A percentile compares a stretch with the other conserved stretches of the same genome.
Conservation (phyloP, 352 stramenopile genomes). For the Pythium diclinum region DNA sequence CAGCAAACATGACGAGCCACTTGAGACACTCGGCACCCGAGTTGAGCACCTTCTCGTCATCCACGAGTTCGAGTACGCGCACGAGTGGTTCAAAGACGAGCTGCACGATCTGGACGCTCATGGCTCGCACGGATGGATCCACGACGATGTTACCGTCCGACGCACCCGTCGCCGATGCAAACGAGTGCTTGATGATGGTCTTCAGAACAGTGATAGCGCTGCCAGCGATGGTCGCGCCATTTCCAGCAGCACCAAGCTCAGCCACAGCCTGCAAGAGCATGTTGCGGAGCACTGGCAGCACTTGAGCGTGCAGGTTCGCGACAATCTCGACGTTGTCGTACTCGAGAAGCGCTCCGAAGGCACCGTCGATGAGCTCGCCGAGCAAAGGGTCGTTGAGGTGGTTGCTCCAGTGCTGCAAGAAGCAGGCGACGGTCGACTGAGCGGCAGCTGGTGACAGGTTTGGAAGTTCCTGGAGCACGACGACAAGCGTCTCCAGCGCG, state of each 20-base stretch:
- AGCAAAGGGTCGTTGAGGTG: constrained; percentile 78
- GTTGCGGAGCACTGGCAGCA: constrained; percentile 51
- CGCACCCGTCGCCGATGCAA: constrained; percentile 36
- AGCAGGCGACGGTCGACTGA: constrained; percentile 49
- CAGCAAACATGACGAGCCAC: constrained; percentile 78
- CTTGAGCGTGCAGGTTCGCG: constrained; percentile 55
- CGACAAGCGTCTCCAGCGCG: constrained; percentile 70
- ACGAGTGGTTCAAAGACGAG: constrained; percentile 73
- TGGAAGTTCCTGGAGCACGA: constrained; percentile 61
- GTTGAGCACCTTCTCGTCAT: constrained; percentile 80
- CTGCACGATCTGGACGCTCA: constrained; percentile 65
- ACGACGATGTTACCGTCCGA: constrained; percentile 19
- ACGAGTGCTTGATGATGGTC: constrained; percentile 69
- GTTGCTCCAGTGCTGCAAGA: constrained; percentile 63
- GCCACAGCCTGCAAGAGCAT: constrained; percentile 56
- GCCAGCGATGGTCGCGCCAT: constrained; percentile 53
- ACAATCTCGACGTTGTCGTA: constrained; percentile 58
- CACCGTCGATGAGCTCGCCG: constrained; percentile 64
- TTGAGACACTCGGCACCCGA: constrained; percentile 77
- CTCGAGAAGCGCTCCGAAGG: constrained; percentile 64
- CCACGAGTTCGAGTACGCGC: constrained; percentile 46
- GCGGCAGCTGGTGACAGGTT: constrained; percentile 36
- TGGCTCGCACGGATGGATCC: constrained; percentile 38
- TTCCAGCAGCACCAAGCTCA: constrained; percentile 49
- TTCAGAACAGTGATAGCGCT: constrained; percentile 73